Evolutionary conservation across 805 yeast species (phyloP), one percentile per base, ranked within the genome.

Genomic region (Lipomyces yamadae): DNA sequence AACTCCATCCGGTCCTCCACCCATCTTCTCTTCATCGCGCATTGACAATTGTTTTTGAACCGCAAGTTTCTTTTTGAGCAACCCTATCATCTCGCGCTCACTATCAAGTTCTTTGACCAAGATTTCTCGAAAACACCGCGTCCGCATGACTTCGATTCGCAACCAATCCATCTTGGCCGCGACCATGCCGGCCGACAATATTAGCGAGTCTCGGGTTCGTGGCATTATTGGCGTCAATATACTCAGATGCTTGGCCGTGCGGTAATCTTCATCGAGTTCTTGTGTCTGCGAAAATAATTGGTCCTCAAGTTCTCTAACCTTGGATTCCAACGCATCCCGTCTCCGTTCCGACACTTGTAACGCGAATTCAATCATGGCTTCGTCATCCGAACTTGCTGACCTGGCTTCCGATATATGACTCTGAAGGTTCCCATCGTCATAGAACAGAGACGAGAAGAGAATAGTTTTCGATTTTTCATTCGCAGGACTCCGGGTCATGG

Each of bases 161-260:
- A 83, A 75, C 86, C 87, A 84, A 66, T 86, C 88, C 56, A 87
- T 74, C 67, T 84, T 82, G 33, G 85, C 80, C n/a, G 82, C 80
- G 67, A 85, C 74, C 65, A 82, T 78, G 56, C 83, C 82, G 29
- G 83, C 81, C 2, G 85, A 80, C 34, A 78, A 75, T 11, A 79
- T 74, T 29, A 88, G 68, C 4, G 77, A 73, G 29, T 85, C 89
- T 59, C 84, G 79, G 0, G 91, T 86, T 62, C 82, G 83, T 2
- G 78, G 76, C 39, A 80, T 80, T 35, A 89, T 77, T 1, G 93
- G 93, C 13, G 88, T 82, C 53, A 86, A 76, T 29, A 82, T 75
- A 18, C 78, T 74, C 52, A 86, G 76, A 53, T 83, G 82, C 4
- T 72, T 75, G 55, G 77, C 78, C 18, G 76, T 74, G 50, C 75